Conservation (phyloP, 257 asterid genomes). For the Petunia axillaris region DNA sequence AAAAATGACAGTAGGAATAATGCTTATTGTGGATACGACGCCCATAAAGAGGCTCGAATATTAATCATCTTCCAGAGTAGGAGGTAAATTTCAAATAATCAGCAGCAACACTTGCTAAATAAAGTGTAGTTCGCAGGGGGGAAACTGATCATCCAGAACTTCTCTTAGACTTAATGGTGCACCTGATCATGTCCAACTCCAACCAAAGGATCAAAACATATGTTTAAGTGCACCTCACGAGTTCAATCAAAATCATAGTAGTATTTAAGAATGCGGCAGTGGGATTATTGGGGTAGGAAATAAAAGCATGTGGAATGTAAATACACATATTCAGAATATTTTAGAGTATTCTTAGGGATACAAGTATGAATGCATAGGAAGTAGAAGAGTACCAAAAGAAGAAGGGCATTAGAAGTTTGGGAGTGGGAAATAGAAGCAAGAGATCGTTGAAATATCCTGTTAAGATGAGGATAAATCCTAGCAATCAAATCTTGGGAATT, state of each 20-base stretch:
- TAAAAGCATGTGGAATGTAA: background rate
- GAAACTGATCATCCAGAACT: background rate
- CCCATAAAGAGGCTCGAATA: background rate
- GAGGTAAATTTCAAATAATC: background rate
- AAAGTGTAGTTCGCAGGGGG: background rate
- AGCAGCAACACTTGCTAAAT: background rate
- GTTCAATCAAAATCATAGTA: no score
- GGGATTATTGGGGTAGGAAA: no score
- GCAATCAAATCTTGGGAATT: slow-evolving; percentile 80
- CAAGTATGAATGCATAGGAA: background rate
- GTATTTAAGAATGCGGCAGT: no score
- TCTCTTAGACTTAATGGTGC: background rate
- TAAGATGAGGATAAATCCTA: slow-evolving; percentile 84
- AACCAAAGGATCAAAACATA: background rate
- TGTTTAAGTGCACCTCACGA: background rate
- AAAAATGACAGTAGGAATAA: slow-evolving; percentile 15
- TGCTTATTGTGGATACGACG: background rate
- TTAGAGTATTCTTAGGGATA: background rate
- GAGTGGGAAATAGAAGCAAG: slow-evolving; percentile 73
- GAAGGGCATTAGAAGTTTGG: slow-evolving; percentile 71
- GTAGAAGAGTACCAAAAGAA: slow-evolving; percentile 60
- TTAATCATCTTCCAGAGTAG: background rate
- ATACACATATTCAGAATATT: background rate
- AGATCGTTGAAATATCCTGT: slow-evolving; percentile 79
- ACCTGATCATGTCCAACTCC: slow-evolving; percentile 10